Evolutionary conservation across 108 stramenopile genomes (phyloP).

Genomic region (Conticribra guillardii): DNA sequence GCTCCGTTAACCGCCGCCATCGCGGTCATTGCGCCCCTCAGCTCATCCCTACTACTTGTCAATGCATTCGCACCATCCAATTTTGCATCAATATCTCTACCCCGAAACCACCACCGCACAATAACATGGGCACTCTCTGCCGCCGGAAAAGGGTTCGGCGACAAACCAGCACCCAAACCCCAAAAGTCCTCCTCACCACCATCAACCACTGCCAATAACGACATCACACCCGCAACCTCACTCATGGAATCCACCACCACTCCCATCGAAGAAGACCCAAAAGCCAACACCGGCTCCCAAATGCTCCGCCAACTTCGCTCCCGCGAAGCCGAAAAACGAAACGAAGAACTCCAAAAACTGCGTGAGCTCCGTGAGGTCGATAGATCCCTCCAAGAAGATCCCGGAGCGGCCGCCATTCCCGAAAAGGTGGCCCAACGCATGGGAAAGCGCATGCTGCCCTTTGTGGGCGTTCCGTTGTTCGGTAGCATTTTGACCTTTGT

Average conservation of each 20-base stretch:
- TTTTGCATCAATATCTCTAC: too few species aligned
- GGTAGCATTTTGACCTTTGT: conserved; percentile 71
- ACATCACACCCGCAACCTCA: background rate
- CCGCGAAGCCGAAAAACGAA: conserved; percentile 66
- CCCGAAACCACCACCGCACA: too few species aligned
- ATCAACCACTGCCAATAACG: conserved; percentile 6
- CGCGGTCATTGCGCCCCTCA: conserved; percentile 13
- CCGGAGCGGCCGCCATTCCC: conserved; percentile 78
- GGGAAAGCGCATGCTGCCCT: conserved; percentile 85
- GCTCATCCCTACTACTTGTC: background rate
- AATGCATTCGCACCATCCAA: conserved; percentile 23
- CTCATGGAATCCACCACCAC: conserved; percentile 3
- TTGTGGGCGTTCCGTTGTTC: conserved; percentile 84
- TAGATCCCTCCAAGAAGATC: conserved; percentile 49
- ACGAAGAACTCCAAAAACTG: conserved; percentile 72
- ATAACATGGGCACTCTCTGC: conserved; percentile 6
- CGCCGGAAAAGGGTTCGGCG: conserved; percentile 44
- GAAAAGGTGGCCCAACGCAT: conserved; percentile 83
- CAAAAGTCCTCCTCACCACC: background rate
- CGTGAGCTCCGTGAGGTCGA: conserved; percentile 58
- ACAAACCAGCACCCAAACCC: conserved; percentile 17
- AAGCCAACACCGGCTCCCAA: conserved; percentile 47
- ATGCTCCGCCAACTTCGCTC: conserved; percentile 65
- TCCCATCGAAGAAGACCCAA: background rate
- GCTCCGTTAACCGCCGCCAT: conserved; percentile 22